phyloP scores from a whole-genome alignment of 2,329 filamentous ascomycete genomes.

The Fragosphaeria purpurea region DNA sequence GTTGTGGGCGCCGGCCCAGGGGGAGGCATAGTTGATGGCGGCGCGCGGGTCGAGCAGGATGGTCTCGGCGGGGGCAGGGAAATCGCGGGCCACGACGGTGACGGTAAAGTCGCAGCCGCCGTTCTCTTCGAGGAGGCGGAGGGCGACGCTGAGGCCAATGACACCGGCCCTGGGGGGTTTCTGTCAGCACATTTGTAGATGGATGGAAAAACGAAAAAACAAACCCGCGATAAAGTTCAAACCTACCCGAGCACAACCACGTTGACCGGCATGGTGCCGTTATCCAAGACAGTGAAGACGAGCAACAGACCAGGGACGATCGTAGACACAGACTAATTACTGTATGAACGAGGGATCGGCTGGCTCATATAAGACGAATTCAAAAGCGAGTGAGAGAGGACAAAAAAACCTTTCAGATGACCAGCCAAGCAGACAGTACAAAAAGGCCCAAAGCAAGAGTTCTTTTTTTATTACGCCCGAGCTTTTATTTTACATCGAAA shows the following conservation, averaged over 20 bases:
- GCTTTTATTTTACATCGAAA: too few species aligned
- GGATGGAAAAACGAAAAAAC: not conserved
- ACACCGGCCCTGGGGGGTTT: slow-evolving; percentile 36
- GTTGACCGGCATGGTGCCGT: slow-evolving; percentile 15
- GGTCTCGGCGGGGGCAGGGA: slow-evolving; percentile 36
- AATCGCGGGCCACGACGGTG: slow-evolving; percentile 35
- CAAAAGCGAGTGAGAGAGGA: too few species aligned
- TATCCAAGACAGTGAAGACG: slow-evolving; percentile 12
- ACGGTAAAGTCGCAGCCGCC: slow-evolving; percentile 24
- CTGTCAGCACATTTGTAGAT: too few species aligned
- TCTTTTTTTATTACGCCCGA: too few species aligned
- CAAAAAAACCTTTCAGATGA: too few species aligned
- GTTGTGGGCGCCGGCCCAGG: slow-evolving; percentile 49
- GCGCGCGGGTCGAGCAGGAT: slow-evolving; percentile 23
- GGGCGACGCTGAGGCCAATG: slow-evolving; percentile 39
- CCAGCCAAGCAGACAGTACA: too few species aligned
- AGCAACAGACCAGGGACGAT: not conserved
- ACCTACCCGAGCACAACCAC: slow-evolving; percentile 10
- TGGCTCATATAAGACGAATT: too few species aligned
- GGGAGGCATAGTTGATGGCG: slow-evolving; percentile 44
- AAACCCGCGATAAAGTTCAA: not conserved
- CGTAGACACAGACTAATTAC: too few species aligned
- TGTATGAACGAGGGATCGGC: too few species aligned
- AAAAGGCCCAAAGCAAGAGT: too few species aligned
- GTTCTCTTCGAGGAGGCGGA: slow-evolving; percentile 30